Conservation (phyloP, 106 monocot species). For the Dioscorea dumetorum region DNA sequence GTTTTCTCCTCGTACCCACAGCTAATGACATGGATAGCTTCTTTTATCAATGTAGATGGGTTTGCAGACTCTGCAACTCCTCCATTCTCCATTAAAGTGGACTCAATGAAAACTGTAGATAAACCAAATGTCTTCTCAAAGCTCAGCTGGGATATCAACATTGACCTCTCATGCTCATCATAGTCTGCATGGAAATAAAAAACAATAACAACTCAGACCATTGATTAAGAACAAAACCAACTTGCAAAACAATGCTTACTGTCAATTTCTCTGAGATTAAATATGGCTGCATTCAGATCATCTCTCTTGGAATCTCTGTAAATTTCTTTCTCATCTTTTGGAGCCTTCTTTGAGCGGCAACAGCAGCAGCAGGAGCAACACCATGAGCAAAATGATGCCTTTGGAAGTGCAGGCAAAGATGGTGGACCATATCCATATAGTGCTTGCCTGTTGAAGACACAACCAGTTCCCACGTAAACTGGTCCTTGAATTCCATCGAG, state of each 20-base stretch:
- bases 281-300: slow-evolving; percentile 89
- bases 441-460: slow-evolving; percentile 86
- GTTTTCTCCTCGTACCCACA: slow-evolving; percentile 98
- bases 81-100: slow-evolving; percentile 89
- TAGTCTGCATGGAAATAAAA: slow-evolving; percentile 46
- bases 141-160: slow-evolving; percentile 87
- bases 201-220: not conserved
- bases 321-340: slow-evolving; percentile 44
- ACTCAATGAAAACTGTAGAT: slow-evolving; percentile 87
- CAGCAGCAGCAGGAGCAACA: slow-evolving; percentile 62
- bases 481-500: slow-evolving; percentile 98
- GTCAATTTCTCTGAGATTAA: slow-evolving; percentile 84
- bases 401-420: slow-evolving; percentile 60
- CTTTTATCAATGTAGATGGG: slow-evolving; percentile 69
- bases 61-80: slow-evolving; percentile 66
- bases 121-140: slow-evolving; percentile 94
- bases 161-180: slow-evolving; percentile 81
- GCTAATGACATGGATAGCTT: slow-evolving; percentile 96
- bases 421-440: slow-evolving; percentile 91
- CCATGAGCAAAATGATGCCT: slow-evolving; percentile 62
- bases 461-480: slow-evolving; percentile 96
- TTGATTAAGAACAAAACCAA: no score
- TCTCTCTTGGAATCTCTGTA: slow-evolving; percentile 54
- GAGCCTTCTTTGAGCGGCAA: slow-evolving; percentile 46
- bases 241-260: slow-evolving; percentile 41